A percentile compares a stretch with the other conserved stretches of the same genome.
phyloP scores from a whole-genome alignment of 495 filamentous ascomycete genomes.

The Neurospora sp. region DNA sequence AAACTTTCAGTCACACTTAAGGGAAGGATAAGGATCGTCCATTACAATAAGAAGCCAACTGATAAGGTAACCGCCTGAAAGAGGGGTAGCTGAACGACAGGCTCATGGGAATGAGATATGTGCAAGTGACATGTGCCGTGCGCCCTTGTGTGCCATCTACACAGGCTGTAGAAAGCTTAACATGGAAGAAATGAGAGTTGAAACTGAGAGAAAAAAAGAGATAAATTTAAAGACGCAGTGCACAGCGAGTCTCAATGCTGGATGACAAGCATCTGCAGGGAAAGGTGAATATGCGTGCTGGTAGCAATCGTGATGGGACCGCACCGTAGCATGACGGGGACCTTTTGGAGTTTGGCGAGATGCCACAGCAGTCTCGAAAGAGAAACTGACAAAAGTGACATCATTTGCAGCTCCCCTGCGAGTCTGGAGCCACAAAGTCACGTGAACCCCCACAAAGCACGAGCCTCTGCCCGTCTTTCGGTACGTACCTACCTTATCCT shows the following conservation, averaged over 20 bases:
- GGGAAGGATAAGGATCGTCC: not conserved
- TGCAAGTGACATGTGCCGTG: not conserved
- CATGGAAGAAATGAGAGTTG: not conserved
- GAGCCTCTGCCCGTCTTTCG: not conserved
- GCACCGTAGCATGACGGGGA: not conserved
- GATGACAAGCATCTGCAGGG: not conserved
- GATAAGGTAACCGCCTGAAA: not conserved
- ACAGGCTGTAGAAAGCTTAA: not conserved
- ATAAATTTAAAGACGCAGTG: not conserved
- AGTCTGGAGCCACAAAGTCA: constrained; percentile 1
- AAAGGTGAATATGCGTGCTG: not conserved
- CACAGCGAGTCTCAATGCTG: not conserved
- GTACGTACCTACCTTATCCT: not conserved
- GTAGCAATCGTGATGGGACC: not conserved
- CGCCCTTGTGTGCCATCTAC: not conserved
- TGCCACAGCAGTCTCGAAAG: not conserved
- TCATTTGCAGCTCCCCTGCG: not conserved
- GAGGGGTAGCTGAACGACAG: not conserved
- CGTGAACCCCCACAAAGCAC: not conserved
- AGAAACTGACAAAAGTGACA: not conserved
- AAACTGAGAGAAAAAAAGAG: not conserved
- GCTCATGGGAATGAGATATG: not conserved
- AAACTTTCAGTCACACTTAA: not conserved
- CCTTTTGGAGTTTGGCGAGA: not conserved
- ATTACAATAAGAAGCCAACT: not conserved